Conservation (phyloP, 2,329 filamentous ascomycete species). For the Alternaria alternata region DNA sequence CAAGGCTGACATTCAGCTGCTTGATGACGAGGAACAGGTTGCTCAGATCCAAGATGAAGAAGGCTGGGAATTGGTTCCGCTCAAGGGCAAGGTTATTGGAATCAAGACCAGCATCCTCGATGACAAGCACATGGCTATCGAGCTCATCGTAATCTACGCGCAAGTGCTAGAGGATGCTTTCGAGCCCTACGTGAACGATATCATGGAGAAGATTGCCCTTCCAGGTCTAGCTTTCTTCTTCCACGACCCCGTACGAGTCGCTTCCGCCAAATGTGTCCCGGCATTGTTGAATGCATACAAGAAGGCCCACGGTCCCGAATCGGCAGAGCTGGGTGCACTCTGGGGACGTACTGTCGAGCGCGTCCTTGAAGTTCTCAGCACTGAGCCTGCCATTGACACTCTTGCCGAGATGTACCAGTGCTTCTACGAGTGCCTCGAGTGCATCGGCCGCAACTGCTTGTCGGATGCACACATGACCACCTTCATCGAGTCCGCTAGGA, state of each 20-base stretch:
- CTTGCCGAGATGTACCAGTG: slow-evolving; percentile 99
- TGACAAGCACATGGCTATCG: slow-evolving; percentile 99
- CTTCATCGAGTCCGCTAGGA: slow-evolving; percentile 87
- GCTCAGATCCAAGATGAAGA: slow-evolving; percentile 93
- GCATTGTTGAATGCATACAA: slow-evolving; percentile 94
- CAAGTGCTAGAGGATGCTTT: slow-evolving; percentile 94
- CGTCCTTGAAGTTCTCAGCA: slow-evolving; percentile 89
- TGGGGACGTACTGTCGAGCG: slow-evolving; percentile 90
- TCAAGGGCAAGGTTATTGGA: slow-evolving; percentile 97
- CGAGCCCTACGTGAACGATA: slow-evolving; percentile 87
- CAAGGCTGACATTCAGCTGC: slow-evolving; percentile 94
- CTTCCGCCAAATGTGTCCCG: slow-evolving; percentile 92
- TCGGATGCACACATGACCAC: slow-evolving; percentile 79
- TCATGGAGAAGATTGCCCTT: slow-evolving; percentile 95
- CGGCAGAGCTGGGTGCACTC: slow-evolving; percentile 78
- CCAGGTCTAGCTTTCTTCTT: slow-evolving; percentile 98
- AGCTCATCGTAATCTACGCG: slow-evolving; percentile 95
- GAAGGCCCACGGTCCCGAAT: slow-evolving; percentile 83
- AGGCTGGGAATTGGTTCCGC: slow-evolving; percentile 94
- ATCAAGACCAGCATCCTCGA: slow-evolving; percentile 97
- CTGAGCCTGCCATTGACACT: slow-evolving; percentile 94
- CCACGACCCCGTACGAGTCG: slow-evolving; percentile 95
- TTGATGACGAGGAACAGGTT: slow-evolving; percentile 94
- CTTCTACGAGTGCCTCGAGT: slow-evolving; percentile 98
- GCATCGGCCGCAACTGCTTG: slow-evolving; percentile 85